Evolutionary conservation across 129 eudicot genomes (phyloP), one percentile per base, ranked within the genome.

Genomic region (Flaveria linearis): DNA sequence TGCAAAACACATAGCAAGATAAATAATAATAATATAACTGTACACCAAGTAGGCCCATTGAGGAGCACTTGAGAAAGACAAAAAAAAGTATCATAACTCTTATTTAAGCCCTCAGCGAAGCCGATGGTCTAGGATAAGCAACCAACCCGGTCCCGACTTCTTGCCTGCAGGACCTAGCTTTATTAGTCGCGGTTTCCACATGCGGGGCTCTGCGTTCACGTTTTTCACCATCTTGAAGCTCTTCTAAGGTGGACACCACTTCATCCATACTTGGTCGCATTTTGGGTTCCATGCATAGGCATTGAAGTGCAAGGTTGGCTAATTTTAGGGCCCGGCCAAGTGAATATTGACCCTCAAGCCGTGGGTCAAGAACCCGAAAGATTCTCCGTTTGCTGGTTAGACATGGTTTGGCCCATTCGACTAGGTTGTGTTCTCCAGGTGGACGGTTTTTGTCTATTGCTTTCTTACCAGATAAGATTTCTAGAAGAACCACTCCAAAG

Each of bases 401-500:
- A 81, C 86, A 88, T 9, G 98, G 98, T 75, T 81, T 93, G 43
- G 98, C 98, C 98, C 98, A 93, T 12, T 90, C 95, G 42, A 93
- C 95, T 25, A 93, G 85, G 82, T 84, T 93, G 73, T 86, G 96
- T 67, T 90, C 92, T 11, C 96, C 91, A 2, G 84, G 78, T 15
- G 98, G 98, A 9, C 95, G 86, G 78, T 90, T 90, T 74, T 88
- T 93, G 89, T 93, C 98, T 45, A 93, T 88, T 62, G 91, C 98
- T 55, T 87, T 90, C 69, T 85, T 93, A 30, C 98, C 98, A 0
- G 98, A 81, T 68, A 93, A 47, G 45, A 93, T 78, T 82, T 93
- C 98, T 1, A 93, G 76, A n/a, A 93, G 95, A 71, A 90, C 98
- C 14, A 90, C 96, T 5, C 98, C 98, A 6, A 86, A 92, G 86